Evolutionary conservation across 805 yeast species (phyloP).

Genomic region (Schwanniomyces pseudopolymorphus): DNA sequence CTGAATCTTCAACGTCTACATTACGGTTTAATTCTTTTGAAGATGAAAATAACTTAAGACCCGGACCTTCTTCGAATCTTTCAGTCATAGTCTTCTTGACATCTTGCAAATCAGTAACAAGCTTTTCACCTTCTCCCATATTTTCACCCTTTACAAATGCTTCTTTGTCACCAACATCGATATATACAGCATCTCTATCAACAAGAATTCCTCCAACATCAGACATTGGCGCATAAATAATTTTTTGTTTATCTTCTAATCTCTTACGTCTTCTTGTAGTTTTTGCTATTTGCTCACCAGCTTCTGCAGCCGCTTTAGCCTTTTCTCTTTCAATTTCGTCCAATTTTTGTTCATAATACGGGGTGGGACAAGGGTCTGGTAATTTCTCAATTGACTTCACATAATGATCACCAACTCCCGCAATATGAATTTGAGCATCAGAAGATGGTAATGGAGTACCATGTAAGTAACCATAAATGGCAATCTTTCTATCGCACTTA

Average conservation of each 20-base stretch:
- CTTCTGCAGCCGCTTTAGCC: slow-evolving; percentile 61
- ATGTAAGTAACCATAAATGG: slow-evolving; percentile 90
- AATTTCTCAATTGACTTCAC: slow-evolving; percentile 78
- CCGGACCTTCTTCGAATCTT: slow-evolving; percentile 60
- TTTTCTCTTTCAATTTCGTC: slow-evolving; percentile 80
- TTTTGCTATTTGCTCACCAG: slow-evolving; percentile 53
- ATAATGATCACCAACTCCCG: slow-evolving; percentile 91
- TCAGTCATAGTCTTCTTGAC: slow-evolving; percentile 61
- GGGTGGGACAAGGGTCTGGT: slow-evolving; percentile 99
- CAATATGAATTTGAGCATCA: slow-evolving; percentile 82
- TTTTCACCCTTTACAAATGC: slow-evolving; percentile 64
- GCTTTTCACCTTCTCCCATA: slow-evolving; percentile 80
- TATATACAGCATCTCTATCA: slow-evolving; percentile 96
- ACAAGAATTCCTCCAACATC: slow-evolving; percentile 98
- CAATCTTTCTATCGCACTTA: slow-evolving; percentile 84
- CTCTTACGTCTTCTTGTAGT: slow-evolving; percentile 75
- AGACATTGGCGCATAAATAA: slow-evolving; percentile 98
- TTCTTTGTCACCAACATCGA: slow-evolving; percentile 66
- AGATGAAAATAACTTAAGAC: slow-evolving; percentile 70
- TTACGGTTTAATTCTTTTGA: slow-evolving; percentile 48
- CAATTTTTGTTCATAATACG: slow-evolving; percentile 80
- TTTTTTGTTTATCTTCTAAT: slow-evolving; percentile 89
- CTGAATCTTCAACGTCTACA: slow-evolving; percentile 40
- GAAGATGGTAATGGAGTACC: slow-evolving; percentile 79
- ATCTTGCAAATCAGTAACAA: slow-evolving; percentile 79